Conservation (phyloP, 306 rosid species). For the Vachellia pachyceras region DNA sequence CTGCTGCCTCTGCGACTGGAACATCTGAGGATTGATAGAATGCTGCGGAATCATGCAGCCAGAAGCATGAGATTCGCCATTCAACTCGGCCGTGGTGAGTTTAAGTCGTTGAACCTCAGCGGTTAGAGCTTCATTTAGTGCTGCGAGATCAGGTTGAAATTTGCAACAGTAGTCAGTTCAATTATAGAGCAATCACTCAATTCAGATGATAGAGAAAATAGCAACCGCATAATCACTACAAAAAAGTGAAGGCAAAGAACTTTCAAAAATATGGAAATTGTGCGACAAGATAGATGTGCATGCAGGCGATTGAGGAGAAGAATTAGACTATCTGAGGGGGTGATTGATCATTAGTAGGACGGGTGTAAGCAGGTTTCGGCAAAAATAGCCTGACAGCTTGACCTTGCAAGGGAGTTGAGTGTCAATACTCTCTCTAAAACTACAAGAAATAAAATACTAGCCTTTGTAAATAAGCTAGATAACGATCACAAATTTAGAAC, state of each 20-base stretch:
- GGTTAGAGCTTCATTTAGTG: constrained; percentile 88
- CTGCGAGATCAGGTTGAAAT: constrained; percentile 50
- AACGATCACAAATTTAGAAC: too few species aligned
- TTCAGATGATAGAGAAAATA: constrained; percentile 4
- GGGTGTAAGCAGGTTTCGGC: constrained; percentile 25
- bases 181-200: constrained; percentile 1
- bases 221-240: neutral
- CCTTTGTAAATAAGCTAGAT: too few species aligned
- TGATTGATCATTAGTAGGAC: constrained; percentile 15
- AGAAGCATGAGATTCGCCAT: constrained; percentile 67
- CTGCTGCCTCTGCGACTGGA: constrained; percentile 63
- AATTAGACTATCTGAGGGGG: neutral
- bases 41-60: constrained; percentile 58
- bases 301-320: neutral
- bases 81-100: constrained; percentile 72
- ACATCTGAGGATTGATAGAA: constrained; percentile 63
- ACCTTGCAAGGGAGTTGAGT: neutral
- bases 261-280: neutral
- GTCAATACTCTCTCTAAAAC: neutral
- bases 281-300: neutral
- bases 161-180: constrained; percentile 27
- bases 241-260: constrained; percentile 21
- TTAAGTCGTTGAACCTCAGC: constrained; percentile 94
- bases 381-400: neutral
- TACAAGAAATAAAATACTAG: too few species aligned